Conservation (phyloP, 2,329 filamentous ascomycete genomes). For the Fusarium ambrosium region DNA sequence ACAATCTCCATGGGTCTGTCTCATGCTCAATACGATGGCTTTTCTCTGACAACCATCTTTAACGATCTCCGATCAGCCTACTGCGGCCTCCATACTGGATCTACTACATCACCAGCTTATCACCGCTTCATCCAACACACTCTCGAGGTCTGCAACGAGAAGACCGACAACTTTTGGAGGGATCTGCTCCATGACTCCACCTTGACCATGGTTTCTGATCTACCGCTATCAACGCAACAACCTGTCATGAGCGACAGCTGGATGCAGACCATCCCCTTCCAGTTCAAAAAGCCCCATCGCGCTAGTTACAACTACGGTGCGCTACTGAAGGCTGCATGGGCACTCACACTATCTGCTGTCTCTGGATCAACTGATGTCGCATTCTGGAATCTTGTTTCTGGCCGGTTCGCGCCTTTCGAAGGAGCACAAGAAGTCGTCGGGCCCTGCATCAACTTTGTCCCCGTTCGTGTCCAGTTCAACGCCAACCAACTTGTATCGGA, state of each 20-base stretch:
- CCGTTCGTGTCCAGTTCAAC: not conserved
- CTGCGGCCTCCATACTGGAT: not conserved
- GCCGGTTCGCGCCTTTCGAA: not conserved
- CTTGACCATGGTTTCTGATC: not conserved
- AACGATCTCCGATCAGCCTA: not conserved
- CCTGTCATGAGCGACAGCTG: not conserved
- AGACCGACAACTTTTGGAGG: not conserved
- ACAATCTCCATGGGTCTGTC: not conserved
- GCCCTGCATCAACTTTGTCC: not conserved
- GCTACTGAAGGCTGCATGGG: not conserved
- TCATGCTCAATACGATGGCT: not conserved
- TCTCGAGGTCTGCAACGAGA: not conserved
- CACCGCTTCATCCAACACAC: not conserved
- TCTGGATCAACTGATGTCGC: not conserved
- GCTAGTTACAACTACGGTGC: not conserved
- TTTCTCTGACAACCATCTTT: not conserved
- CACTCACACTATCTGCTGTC: not conserved
- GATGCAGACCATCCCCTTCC: not conserved
- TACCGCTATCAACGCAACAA: not conserved
- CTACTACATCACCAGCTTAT: not conserved
- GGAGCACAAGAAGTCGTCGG: not conserved
- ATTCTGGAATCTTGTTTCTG: not conserved
- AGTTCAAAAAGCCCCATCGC: not conserved
- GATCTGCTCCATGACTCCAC: not conserved
- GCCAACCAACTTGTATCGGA: not conserved